Evolutionary conservation across 768 basidiomycete species (phyloP), one percentile per base, ranked within the genome.

Genomic region (Mycena rebaudengoi): DNA sequence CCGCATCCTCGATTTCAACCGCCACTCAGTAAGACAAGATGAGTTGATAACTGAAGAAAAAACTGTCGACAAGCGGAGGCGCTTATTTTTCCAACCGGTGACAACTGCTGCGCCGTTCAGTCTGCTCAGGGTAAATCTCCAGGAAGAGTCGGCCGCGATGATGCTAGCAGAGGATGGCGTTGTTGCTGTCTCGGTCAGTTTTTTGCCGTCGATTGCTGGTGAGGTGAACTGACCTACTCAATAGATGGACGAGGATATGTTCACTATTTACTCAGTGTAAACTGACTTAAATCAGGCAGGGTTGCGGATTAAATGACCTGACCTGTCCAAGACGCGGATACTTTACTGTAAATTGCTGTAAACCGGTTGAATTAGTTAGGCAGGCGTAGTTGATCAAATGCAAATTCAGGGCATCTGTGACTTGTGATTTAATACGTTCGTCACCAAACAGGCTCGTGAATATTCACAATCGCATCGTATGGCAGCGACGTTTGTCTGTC

Each of bases 131-230:
- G 44, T 33, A 51, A 4, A 68, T 74, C 41, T 28, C 60, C 5
- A 67, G 8, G n/a, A n/a, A n/a, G n/a, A n/a, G 39, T 65, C 7
- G n/a, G 70, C 71, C 5, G 71, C 75, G 35, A 69, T 69, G 25
- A 79, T 80, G 79, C 69, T 80, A 13, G 70, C 75, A 5, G 79
- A 80, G 60, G 70, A 80, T 50, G 72, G 73, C 20, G 68, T 80
- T 23, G 44, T 80, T 2, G 66, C 76, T 57, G 74, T 79, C 35
- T 70, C 76, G 62, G 78, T 78, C 57, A 56, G 70, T 28, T 30
- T 39, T 21, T 58, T 64, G 11, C 3, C 13, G 7, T n/a, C 12
- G 18, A n/a, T 37, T 41, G 37, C n/a, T n/a, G 39, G 8, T 4
- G 14, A 30, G 25, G 16, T 20, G n/a, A 12, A 16, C 45, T 59